phyloP scores from a whole-genome alignment of 23 red algal genomes.

The Gracilaria caudata region DNA sequence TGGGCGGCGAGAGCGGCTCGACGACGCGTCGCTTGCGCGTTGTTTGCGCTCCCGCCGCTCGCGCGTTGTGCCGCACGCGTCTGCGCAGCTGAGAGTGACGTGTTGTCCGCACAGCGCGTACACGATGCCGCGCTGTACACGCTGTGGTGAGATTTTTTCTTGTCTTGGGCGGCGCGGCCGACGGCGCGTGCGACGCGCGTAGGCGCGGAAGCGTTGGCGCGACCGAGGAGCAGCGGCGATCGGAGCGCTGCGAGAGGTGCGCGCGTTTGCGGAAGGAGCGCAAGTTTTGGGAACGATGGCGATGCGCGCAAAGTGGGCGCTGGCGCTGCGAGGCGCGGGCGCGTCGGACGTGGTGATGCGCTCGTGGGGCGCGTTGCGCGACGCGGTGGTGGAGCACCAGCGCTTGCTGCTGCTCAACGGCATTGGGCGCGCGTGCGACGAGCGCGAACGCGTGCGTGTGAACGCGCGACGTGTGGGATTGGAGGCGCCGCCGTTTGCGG shows the following conservation, averaged over 20 bases:
- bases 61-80: not conserved
- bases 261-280: too few relatives aligned
- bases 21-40: not conserved
- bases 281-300: too few relatives aligned
- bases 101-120: not conserved
- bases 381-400: slow-evolving; percentile 28
- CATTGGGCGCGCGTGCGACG: not conserved
- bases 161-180: not conserved
- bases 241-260: slow-evolving; percentile 17
- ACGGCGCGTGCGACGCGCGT: not conserved
- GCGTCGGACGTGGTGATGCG: not conserved
- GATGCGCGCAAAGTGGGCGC: not conserved
- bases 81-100: not conserved
- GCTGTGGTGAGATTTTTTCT: too few relatives aligned
- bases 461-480: slow-evolving; percentile 59
- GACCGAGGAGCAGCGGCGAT: not conserved
- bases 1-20: too few relatives aligned
- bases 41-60: not conserved
- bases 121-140: not conserved
- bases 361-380: slow-evolving; percentile 21
- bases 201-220: too few relatives aligned
- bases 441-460: slow-evolving; percentile 56
- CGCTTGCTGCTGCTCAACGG: slow-evolving; percentile 42
- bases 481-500: slow-evolving; percentile 43
- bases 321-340: slow-evolving; percentile 31